phyloP scores from a whole-genome alignment of 2,329 filamentous ascomycete genomes.

The Ascochyta clinopodiicola region DNA sequence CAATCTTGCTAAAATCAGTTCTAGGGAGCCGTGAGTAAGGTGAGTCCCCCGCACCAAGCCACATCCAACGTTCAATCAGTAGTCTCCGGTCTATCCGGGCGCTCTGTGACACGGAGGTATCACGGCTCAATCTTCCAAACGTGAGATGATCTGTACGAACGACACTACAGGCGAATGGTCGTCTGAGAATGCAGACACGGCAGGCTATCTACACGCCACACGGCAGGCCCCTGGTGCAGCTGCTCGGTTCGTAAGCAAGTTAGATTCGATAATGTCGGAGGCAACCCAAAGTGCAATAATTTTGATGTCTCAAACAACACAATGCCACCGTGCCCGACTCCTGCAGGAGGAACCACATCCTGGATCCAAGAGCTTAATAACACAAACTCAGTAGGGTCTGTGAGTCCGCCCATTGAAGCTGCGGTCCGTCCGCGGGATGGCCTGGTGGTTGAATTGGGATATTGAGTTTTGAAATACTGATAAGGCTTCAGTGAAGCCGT shows the following conservation, averaged over 20 bases:
- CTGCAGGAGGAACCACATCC: slow-evolving; percentile 9
- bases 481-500: slow-evolving; percentile 10
- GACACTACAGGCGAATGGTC: neutral
- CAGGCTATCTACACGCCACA: slow-evolving; percentile 3
- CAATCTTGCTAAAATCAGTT: neutral
- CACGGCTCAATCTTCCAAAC: neutral
- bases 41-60: neutral
- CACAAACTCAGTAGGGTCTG: neutral
- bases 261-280: slow-evolving; percentile 14
- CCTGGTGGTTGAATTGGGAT: slow-evolving; percentile 4
- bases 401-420: slow-evolving; percentile 6
- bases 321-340: slow-evolving; percentile 8
- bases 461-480: slow-evolving; percentile 8
- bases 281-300: slow-evolving; percentile 6
- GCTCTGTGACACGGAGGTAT: neutral
- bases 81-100: slow-evolving; percentile 3
- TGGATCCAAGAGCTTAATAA: neutral
- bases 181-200: slow-evolving; percentile 6
- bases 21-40: neutral
- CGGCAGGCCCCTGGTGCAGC: slow-evolving; percentile 3
- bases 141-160: neutral
- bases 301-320: slow-evolving; percentile 4
- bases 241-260: slow-evolving; percentile 4
- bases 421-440: slow-evolving; percentile 9
- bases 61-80: neutral